Conservation (phyloP, 2,329 filamentous ascomycete species). For the Aspergillus luchuensis region DNA sequence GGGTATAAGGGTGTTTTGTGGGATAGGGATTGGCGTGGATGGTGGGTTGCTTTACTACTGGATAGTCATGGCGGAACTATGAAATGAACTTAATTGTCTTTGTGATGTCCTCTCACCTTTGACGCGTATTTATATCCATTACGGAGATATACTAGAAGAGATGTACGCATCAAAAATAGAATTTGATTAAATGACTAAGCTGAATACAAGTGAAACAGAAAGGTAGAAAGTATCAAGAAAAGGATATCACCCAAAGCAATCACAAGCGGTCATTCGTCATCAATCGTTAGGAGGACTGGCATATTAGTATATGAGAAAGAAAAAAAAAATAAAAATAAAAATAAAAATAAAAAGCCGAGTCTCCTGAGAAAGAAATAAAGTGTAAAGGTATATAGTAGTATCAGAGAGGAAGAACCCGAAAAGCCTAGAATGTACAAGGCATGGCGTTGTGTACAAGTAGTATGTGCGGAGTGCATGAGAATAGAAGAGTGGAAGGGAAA, state of each 20-base stretch:
- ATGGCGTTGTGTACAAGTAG: background rate
- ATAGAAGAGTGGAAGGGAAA: background rate
- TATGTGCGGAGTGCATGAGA: background rate
- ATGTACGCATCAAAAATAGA: too few species aligned
- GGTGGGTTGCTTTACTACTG: too few species aligned
- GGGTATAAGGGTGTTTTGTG: too few species aligned
- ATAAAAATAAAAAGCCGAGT: background rate
- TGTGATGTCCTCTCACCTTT: too few species aligned
- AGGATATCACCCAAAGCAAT: background rate
- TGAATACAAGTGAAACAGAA: background rate
- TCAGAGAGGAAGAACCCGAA: slow-evolving; percentile 1
- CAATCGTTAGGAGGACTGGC: background rate
- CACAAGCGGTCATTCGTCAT: background rate
- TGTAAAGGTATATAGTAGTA: background rate
- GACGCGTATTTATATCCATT: too few species aligned
- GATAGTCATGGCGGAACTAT: too few species aligned
- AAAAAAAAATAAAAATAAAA: background rate
- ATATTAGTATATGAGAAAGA: background rate
- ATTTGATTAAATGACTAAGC: background rate
- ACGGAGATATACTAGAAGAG: too few species aligned
- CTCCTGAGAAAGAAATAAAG: background rate
- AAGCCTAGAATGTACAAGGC: background rate
- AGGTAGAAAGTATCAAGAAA: background rate
- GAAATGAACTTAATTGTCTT: too few species aligned
- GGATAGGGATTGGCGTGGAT: too few species aligned